Base-by-base conservation (phyloP, 352 stramenopile genomes). In the Pythium grandisporangium region DNA sequence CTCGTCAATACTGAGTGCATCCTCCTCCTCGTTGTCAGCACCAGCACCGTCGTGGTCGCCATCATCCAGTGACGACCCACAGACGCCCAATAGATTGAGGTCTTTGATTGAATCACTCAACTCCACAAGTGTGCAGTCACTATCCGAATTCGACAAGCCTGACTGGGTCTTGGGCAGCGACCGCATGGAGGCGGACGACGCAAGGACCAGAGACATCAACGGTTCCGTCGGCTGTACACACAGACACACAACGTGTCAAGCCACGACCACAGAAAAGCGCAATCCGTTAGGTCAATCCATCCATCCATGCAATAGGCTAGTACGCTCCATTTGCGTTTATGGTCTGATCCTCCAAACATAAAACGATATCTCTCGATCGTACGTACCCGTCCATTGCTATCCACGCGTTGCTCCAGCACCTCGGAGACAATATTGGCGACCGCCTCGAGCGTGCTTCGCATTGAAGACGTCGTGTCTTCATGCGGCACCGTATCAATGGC, bases 371-470 rank as follows among this genome's bases (percentile, higher is more conserved):
- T 13, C 8, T 33, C 27, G 14, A 33, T 13, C 27, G 10, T 33
- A 52, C 19, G 45, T 32, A 39, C 45, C 34, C 30, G 34, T 19
- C 10, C 34, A 29, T 21, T 45, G 26, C 12, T 32, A 19, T 75
- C 55, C 14, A 84, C 41, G 19, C 77, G 71, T 51, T 90, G 71
- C 45, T 90, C 77, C 13, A 90, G 59, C 13, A 90, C 77, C 34
- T 90, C 73, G 0, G 73, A 85, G n/a, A 82, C 77, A 25, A 90
- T 90, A 19, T 81, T 85, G 5, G 73, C 73, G 26, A 90, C 65
- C 0, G 73, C 71, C 37, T 87, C 77, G 14, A 90, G 65, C 5
- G 71, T 90, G 30, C 69, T 84, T 24, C 55, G 66, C 71, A 84
- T 85, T 8, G 65, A 51, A 2, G 66, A 39, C 0, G 66, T 73